These are phyloP conservation scores for Evansstolkia leycettana DNA, from an alignment of 495 filamentous ascomycete species.

Conservation along the genomic window DNA sequence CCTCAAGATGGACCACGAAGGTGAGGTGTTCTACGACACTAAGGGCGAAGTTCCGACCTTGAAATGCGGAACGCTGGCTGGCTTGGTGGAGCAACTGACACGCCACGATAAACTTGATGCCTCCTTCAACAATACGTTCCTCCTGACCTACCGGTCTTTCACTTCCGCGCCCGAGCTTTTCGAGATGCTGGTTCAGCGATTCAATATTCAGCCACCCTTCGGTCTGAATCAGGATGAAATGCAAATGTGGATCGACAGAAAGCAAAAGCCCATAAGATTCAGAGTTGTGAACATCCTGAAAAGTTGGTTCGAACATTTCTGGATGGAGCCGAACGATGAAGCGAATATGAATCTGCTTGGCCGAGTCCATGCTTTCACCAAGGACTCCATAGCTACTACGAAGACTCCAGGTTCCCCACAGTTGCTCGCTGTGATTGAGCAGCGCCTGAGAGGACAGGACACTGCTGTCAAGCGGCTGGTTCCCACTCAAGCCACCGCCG, in stretches of 20 bases:
- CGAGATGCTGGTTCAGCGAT: constrained; percentile 80
- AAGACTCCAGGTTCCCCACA: constrained; percentile 78
- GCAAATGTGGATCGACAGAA: constrained; percentile 81
- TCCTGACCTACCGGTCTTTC: constrained; percentile 92
- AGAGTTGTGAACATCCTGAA: constrained; percentile 95
- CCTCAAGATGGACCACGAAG: constrained; percentile 78
- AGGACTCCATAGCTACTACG: constrained; percentile 81
- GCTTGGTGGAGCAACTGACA: constrained; percentile 90
- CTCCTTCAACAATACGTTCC: constrained; percentile 95
- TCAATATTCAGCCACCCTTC: constrained; percentile 85
- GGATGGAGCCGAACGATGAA: constrained; percentile 90
- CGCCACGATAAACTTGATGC: constrained; percentile 91
- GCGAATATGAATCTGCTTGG: constrained; percentile 73
- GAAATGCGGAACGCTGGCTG: constrained; percentile 79
- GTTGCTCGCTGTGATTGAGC: constrained; percentile 74
- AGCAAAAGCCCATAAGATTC: constrained; percentile 92
- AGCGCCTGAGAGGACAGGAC: constrained; percentile 76
- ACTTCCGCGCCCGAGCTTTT: constrained; percentile 84
- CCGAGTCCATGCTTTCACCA: constrained; percentile 80
- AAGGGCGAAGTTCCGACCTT: constrained; percentile 61
- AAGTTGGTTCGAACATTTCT: constrained; percentile 95
- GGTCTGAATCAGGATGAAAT: constrained; percentile 64
- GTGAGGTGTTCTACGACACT: constrained; percentile 77
- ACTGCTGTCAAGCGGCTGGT: constrained; percentile 76
- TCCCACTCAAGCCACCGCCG: constrained; percentile 64